These are phyloP conservation scores for Hibiscus mutabilis DNA, from an alignment of 345 rosid species.

Conservation along the genomic window DNA sequence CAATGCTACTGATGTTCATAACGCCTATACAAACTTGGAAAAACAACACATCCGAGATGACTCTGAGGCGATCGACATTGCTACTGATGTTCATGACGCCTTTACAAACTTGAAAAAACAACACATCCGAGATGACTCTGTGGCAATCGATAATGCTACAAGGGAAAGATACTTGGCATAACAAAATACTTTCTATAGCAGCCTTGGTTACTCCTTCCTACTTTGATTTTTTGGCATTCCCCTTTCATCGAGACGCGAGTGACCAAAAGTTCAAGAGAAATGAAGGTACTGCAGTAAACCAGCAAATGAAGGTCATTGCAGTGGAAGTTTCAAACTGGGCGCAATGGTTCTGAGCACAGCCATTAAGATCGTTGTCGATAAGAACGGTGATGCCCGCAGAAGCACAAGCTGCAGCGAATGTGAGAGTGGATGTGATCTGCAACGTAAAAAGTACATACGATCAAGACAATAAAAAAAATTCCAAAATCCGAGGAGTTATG, in stretches of 20 bases:
- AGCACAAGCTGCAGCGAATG: conserved; percentile 79
- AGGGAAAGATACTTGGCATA: background rate
- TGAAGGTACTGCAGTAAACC: conserved; percentile 56
- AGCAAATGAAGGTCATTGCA: conserved; percentile 69
- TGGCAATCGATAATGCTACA: background rate
- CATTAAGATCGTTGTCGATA: conserved; percentile 58
- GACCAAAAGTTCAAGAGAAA: conserved; percentile 74
- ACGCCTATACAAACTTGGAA: background rate
- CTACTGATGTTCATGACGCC: background rate
- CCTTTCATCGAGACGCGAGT: conserved; percentile 45
- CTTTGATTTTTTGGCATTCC: background rate
- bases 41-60: background rate
- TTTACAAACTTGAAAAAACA: background rate
- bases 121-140: background rate
- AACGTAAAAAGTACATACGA: background rate
- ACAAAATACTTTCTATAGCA: background rate
- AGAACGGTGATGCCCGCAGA: conserved; percentile 81
- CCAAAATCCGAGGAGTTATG: background rate
- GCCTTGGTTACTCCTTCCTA: background rate
- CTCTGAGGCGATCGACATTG: background rate
- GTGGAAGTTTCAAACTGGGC: conserved; percentile 66
- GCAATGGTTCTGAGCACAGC: conserved; percentile 52
- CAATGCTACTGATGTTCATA: background rate
- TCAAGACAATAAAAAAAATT: background rate
- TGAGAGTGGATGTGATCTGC: conserved; percentile 70